Evolutionary conservation across 1,139 yeast species (phyloP), one percentile per base, ranked within the genome.

Genomic region (Geotrichum fermentans): DNA sequence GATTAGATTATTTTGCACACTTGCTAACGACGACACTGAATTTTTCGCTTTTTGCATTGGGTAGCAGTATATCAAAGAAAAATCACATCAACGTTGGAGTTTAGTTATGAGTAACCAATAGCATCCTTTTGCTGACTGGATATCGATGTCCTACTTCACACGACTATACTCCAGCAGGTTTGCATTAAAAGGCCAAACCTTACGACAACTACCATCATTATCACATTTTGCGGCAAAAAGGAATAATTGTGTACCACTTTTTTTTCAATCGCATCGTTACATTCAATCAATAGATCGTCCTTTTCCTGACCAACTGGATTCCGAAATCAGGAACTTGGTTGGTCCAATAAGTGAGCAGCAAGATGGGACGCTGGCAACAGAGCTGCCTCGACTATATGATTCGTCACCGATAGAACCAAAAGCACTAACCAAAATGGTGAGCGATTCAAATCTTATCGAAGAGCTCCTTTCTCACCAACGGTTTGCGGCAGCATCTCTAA

Each of bases 401-500:
- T 6, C 6, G 10, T 24, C 28, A 24, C 28, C 10, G 10, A 6
- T 10, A 6, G 8, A 24, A 6, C 6, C 28, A 10, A 24, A 24
- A 24, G 28, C 6, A 6, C 10, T 24, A 6, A 24, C 10, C 6
- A 10, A 24, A 24, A 6, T 24, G 8, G 10, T 10, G 6, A 24
- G 8, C 28, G 28, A 10, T 6, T 24, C 28, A 24, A 6, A 24
- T 10, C 6, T 24, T 24, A 10, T 24, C 28, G 28, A 24, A 24
- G 8, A 29, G 16, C 28, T 24, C 8, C 6, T 47, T 18, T 24
- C 47, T 4, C 22, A 26, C 18, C 24, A 43, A 13, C 34, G 36
- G 7, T 16, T 30, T 33, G 26, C 50, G 4, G 28, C 43, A 7
- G 46, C 47, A 13, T 46, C 50, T 30, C 35, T 47, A 20, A 38